Evolutionary conservation across 805 yeast genomes (phyloP).

Genomic region (Metschnikowia kunwiensis): DNA sequence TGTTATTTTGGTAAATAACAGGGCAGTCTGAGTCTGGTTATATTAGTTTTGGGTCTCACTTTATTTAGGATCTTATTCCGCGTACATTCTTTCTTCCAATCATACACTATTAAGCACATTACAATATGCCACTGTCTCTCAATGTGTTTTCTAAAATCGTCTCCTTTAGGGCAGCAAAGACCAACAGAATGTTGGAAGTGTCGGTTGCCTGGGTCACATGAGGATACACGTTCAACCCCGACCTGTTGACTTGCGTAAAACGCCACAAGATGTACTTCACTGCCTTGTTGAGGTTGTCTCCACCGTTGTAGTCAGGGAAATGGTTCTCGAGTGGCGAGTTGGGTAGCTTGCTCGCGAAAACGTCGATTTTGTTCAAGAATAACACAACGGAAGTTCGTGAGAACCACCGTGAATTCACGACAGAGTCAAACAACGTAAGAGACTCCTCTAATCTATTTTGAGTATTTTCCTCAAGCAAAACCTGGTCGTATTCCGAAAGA

Average conservation of each 20-base stretch:
- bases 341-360: constrained; percentile 81
- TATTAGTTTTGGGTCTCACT: background rate
- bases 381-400: constrained; percentile 80
- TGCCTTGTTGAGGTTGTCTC: constrained; percentile 84
- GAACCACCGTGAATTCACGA: constrained; percentile 92
- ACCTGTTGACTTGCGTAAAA: constrained; percentile 78
- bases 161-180: constrained; percentile 80
- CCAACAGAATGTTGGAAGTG: constrained; percentile 81
- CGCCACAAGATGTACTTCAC: constrained; percentile 91
- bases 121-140: constrained; percentile 71
- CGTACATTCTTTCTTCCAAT: too few relatives aligned
- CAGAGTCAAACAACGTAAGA: constrained; percentile 79
- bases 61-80: too few relatives aligned
- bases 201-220: constrained; percentile 95
- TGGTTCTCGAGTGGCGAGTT: constrained; percentile 75
- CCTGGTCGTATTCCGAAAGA: constrained; percentile 86
- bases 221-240: constrained; percentile 79
- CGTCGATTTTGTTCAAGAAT: constrained; percentile 86
- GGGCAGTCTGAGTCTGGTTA: background rate
- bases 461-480: constrained; percentile 49
- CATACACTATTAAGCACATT: background rate
- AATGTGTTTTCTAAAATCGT: constrained; percentile 73
- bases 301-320: constrained; percentile 90
- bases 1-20: too few relatives aligned
- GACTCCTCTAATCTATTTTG: constrained; percentile 43